Evolutionary conservation across 257 asterid species (phyloP), one percentile per base, ranked within the genome.

Genomic region (Vinca minor): DNA sequence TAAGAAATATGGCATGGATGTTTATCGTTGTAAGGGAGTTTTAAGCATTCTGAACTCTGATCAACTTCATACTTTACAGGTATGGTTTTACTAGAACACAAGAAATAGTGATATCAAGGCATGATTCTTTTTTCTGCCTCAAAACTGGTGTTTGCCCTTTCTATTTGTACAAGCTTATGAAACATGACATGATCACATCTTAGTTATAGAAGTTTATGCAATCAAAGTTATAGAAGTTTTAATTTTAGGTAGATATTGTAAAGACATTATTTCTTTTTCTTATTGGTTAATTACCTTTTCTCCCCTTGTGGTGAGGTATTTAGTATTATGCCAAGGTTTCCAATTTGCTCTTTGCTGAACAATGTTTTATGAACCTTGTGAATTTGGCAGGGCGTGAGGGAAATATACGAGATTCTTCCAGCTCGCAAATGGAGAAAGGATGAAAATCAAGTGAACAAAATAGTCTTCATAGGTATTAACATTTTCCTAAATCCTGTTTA

Each of bases 1-100:
- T 38, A 89, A 87, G 55, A 87, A 85, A 72, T 73, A 87, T 63
- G 88, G 76, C 78, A 92, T 92, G 96, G 96, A 92, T 81, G 83
- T 89, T 62, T 92, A 92, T 67, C 90, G 98, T 23, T 87, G 98
- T 81, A 92, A 89, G 76, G 98, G 98, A 66, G 70, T 92, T 78
- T 55, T 92, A 63, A 87, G 75, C 54, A 81, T 83, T 31, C 68
- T 21, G 49, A 76, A 89, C 71, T 87, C 94, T 1, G 93, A 87
- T 76, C 80, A 84, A 56, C 89, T 92, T 36, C 77, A 83, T 64
- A 92, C 96, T 59, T 77, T 92, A 64, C 98, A 92, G 96, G 98
- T 87, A 76, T 65, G 45, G 13, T 7, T 68, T 32, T 18, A 49
- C 50, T 56, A 18, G 35, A 20, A 62, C 44, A 26, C 59, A 59